Evolutionary conservation across 1,139 yeast species (phyloP).

Genomic region (Candida sp.): DNA sequence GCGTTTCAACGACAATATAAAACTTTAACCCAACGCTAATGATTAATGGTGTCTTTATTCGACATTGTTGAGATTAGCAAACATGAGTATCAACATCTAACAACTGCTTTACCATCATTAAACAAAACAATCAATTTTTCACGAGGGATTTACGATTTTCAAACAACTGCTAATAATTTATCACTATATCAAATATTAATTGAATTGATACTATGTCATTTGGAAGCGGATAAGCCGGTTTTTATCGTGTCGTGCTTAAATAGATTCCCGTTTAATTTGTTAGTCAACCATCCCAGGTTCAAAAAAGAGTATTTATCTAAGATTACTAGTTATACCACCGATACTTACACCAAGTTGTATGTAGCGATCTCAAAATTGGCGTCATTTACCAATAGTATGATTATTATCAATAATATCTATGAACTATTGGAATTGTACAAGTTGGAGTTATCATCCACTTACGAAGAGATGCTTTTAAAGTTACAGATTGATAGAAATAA

Average conservation of each 20-base stretch:
- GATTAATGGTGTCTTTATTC: constrained; percentile 1
- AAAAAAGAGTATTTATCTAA: constrained; percentile 14
- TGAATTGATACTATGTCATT: constrained; percentile 25
- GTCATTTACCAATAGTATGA: constrained; percentile 10
- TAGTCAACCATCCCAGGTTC: constrained; percentile 18
- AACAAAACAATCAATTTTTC: background rate
- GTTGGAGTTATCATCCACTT: constrained; percentile 28
- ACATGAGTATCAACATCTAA: background rate
- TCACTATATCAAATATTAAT: constrained; percentile 13
- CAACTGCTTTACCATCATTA: background rate
- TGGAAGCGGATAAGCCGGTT: constrained; percentile 15
- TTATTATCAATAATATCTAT: constrained; percentile 34
- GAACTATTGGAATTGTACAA: constrained; percentile 34
- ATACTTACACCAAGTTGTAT: constrained; percentile 26
- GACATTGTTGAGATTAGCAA: background rate
- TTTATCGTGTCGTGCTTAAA: constrained; percentile 29
- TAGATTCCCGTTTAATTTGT: constrained; percentile 24
- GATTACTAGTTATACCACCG: constrained; percentile 15
- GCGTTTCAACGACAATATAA: background rate
- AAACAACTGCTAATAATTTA: constrained; percentile 29
- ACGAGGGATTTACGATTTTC: constrained; percentile 34
- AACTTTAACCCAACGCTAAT: background rate
- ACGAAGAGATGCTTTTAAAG: constrained; percentile 34
- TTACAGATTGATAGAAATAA: constrained; percentile 27
- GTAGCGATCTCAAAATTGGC: constrained; percentile 12